Evolutionary conservation across 306 rosid species (phyloP).

Genomic region (Carpinus viminea): DNA sequence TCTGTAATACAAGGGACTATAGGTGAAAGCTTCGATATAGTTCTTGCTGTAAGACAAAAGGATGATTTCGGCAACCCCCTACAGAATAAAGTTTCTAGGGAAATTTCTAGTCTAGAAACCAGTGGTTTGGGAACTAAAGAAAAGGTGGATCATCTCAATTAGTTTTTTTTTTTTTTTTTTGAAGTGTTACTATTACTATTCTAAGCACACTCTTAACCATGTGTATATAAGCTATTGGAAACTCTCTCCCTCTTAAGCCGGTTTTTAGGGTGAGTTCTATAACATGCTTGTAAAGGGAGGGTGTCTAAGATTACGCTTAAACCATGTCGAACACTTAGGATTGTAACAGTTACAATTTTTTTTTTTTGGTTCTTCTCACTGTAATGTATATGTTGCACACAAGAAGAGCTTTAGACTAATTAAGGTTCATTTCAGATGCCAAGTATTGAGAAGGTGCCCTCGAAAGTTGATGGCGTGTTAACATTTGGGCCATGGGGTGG

Average conservation of each 20-base stretch:
- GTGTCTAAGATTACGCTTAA: too few species aligned
- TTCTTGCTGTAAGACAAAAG: slow-evolving; percentile 78
- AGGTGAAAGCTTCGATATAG: slow-evolving; percentile 68
- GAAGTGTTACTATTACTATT: neutral
- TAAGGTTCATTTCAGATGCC: slow-evolving; percentile 30
- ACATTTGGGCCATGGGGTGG: slow-evolving; percentile 96
- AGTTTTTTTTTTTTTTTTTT: neutral
- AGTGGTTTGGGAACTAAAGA: slow-evolving; percentile 36
- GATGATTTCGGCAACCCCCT: slow-evolving; percentile 44
- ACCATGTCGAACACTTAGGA: too few species aligned
- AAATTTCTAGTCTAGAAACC: slow-evolving; percentile 37
- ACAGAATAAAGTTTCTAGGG: slow-evolving; percentile 32
- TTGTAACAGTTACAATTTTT: too few species aligned
- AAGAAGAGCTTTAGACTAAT: slow-evolving; percentile 7
- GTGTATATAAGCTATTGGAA: too few species aligned
- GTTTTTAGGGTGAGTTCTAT: too few species aligned
- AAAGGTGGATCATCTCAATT: slow-evolving; percentile 38
- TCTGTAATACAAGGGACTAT: slow-evolving; percentile 72
- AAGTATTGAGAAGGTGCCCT: slow-evolving; percentile 34
- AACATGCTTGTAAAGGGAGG: too few species aligned
- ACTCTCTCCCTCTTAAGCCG: too few species aligned
- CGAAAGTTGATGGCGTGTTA: slow-evolving; percentile 52
- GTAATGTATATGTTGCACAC: slow-evolving; percentile 7
- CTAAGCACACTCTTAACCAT: too few species aligned
- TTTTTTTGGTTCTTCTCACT: neutral